Percentiles rank a stretch among this genome's conserved stretches.
Conservation (phyloP, 78 protist species). For the Cavenderia fasciculata region DNA sequence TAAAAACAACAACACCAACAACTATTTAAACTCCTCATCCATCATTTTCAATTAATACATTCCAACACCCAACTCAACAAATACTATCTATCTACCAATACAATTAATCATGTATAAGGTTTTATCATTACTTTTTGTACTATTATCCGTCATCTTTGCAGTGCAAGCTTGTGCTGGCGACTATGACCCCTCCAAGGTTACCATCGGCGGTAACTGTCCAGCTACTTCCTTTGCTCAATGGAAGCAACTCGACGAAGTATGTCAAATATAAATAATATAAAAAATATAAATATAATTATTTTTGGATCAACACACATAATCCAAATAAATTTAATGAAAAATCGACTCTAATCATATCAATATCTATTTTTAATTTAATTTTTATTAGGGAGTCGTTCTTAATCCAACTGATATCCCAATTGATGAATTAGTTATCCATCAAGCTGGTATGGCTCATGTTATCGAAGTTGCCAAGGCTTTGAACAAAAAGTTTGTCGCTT, state of each 20-base stretch:
- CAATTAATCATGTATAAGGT: no score
- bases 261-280: no score
- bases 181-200: neutral
- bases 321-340: neutral
- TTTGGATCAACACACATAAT: neutral
- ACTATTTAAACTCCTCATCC: no score
- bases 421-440: slow-evolving; percentile 18
- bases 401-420: slow-evolving; percentile 32
- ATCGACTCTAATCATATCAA: neutral
- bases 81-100: no score
- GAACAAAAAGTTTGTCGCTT: slow-evolving; percentile 51
- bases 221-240: neutral
- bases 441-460: slow-evolving; percentile 21
- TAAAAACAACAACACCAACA: no score
- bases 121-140: no score
- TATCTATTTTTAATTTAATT: no score
- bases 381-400: neutral
- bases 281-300: no score
- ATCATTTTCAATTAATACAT: no score
- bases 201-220: slow-evolving; percentile 7
- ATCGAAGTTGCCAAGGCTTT: neutral
- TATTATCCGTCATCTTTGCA: no score
- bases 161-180: slow-evolving; percentile 7
- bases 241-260: neutral
- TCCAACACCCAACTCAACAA: no score